Evolutionary conservation across 2,329 filamentous ascomycete genomes (phyloP), one percentile per base, ranked within the genome.

Genomic region (Fusarium verticillioides): DNA sequence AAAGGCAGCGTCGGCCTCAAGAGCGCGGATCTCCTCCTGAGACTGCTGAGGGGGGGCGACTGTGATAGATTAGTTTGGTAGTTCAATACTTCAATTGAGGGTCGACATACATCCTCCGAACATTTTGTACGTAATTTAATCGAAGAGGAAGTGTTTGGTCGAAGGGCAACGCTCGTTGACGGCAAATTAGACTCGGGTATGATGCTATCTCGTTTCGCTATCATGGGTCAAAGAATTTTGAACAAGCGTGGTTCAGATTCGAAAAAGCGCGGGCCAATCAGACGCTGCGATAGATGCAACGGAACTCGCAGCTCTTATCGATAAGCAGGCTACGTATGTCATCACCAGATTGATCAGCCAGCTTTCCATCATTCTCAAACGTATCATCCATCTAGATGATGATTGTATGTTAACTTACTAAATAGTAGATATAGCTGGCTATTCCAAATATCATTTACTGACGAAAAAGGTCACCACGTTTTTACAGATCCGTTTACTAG

Each of bases 31-130:
- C 87, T 95, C 92, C 82, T 92, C 90, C 66, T 89, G 85, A 66
- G 90, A 90, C 78, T 90, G 88, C 81, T 90, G 91, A 81, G 92
- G 92, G 84, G 93, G 88, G 75, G 87, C 90, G 85, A 90, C 90
- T 92, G 79, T 39, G 54, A 37, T 18, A 26, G 19, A 67, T 81
- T 37, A 80, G 78, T 60, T 60, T 39, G 28, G 7, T 7, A 61
- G n/a, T n/a, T 30, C 28, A 47, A 40, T 30, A 39, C 9, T 32
- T 12, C 26, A 26, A 23, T 19, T 21, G n/a, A 18, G 4, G 16
- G n/a, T 19, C 5, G 4, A 83, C 87, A 65, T 82, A 90, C 88
- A 87, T 85, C 88, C 89, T 86, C 89, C 89, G 77, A 91, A 91
- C 89, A 91, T 91, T 23, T 82, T 87, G 81, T 43, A 40, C 66